Base-by-base conservation (phyloP, 331 rosid genomes). In the Acacia concinna region DNA sequence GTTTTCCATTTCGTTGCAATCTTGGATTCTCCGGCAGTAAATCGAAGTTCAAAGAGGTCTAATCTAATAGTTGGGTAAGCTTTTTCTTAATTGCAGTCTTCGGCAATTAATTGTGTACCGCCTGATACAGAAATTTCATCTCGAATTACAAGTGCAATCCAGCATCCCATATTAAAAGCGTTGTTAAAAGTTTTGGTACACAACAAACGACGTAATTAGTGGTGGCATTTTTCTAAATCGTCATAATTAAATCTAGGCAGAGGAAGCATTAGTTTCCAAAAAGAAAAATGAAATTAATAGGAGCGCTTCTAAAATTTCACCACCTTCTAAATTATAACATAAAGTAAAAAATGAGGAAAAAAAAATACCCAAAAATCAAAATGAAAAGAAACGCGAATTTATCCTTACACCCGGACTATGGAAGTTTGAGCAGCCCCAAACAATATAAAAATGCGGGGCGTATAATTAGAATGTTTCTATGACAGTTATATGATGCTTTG, bases 391-490 rank as follows among this genome's bases (percentile, higher is more conserved):
- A 64, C 14, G 21, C 13, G 6, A 30, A 71, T 68, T 37, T 56
- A 44, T 56, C 64, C 17, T 30, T 13, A 76, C 32, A 76, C 38
- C 43, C 28, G 66, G 38, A 80, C 54, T 27, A 57, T 32, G 20
- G 25, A 66, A 66, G 49, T 62, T 49, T 49, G 64, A 62, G 70
- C 62, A n/a, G 59, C 77, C 73, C 74, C 73, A 41, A 21, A 62
- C 76, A 67, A 38, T 63, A 80, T 76, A 84, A 69, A 59, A 65
- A 34, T n/a, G 34, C 76, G 76, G 76, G 82, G 79, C 75, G 66
- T 52, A 32, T 54, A 70, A 47, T 76, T 57, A 28, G 59, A 77
- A 51, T 76, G 74, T 63, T n/a, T 46, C 68, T 49, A 71, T 49
- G 31, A 27, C 72, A 49, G 68, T 52, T 34, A 57, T 57, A 14